Conservation (phyloP, 2,329 filamentous ascomycete genomes). For the Xylariales sp. region DNA sequence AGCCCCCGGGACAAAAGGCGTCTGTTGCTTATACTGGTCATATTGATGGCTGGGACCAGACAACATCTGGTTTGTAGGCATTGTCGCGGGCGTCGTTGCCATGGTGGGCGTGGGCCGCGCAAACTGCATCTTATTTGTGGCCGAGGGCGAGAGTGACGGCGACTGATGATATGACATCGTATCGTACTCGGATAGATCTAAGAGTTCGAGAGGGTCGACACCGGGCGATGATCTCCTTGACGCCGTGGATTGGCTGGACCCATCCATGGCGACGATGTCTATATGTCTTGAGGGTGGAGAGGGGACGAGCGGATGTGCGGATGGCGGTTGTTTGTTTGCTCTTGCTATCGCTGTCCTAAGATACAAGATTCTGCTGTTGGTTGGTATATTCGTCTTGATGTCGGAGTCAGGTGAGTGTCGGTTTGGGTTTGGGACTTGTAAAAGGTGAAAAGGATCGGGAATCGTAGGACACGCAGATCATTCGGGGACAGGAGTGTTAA, state of each 20-base stretch:
- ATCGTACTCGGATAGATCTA: slow-evolving; percentile 74
- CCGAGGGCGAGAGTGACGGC: slow-evolving; percentile 67
- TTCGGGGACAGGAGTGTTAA: slow-evolving; percentile 11
- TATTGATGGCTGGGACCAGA: slow-evolving; percentile 93
- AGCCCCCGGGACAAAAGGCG: slow-evolving; percentile 87
- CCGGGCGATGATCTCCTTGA: slow-evolving; percentile 45
- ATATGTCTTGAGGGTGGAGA: not conserved
- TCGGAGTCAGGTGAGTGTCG: not conserved
- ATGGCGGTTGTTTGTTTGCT: no score
- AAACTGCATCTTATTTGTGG: slow-evolving; percentile 65
- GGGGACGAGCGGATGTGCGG: not conserved
- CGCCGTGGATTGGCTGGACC: slow-evolving; percentile 40
- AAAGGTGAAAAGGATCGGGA: slow-evolving; percentile 12
- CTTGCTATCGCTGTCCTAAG: no score
- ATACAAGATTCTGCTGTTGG: not conserved
- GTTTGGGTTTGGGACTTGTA: not conserved
- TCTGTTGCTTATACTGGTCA: slow-evolving; percentile 94
- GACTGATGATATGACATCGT: slow-evolving; percentile 69
- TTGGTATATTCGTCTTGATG: not conserved
- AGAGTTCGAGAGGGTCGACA: slow-evolving; percentile 66
- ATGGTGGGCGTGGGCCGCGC: slow-evolving; percentile 63
- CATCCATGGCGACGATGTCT: slow-evolving; percentile 17
- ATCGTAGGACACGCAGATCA: slow-evolving; percentile 3
- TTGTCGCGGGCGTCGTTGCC: slow-evolving; percentile 64
- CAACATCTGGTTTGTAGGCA: slow-evolving; percentile 69